These are phyloP conservation scores for Epichloe sylvatica DNA, from an alignment of 2,329 filamentous ascomycete species.

Conservation along the genomic window DNA sequence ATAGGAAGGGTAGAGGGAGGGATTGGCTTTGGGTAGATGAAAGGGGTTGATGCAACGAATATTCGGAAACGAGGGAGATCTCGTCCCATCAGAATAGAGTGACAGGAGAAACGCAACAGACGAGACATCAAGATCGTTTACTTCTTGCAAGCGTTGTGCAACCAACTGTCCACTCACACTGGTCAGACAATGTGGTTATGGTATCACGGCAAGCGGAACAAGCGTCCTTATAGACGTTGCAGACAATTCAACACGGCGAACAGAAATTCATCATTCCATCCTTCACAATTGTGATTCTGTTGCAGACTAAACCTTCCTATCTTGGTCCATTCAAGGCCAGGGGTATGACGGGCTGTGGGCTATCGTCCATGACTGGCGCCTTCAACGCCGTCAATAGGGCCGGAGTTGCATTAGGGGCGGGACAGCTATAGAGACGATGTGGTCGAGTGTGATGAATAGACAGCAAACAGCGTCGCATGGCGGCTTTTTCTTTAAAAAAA, in stretches of 20 bases:
- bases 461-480: conserved; percentile 1
- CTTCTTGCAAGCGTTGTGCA: not conserved
- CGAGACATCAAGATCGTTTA: not conserved
- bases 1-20: too few species aligned
- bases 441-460: not conserved
- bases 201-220: conserved; percentile 3
- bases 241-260: not conserved
- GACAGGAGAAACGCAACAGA: not conserved
- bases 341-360: not conserved
- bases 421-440: not conserved
- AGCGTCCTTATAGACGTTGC: not conserved
- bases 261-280: not conserved
- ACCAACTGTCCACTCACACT: not conserved
- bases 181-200: not conserved
- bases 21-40: not conserved
- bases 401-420: not conserved
- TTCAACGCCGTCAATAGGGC: not conserved
- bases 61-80: not conserved
- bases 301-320: not conserved
- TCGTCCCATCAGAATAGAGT: not conserved
- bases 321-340: not conserved
- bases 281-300: not conserved
- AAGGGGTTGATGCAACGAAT: not conserved
- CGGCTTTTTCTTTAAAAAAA: too few species aligned
- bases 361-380: not conserved